phyloP scores from a whole-genome alignment of 176 grass and related monocot genomes.

The Triticum monococcum region DNA sequence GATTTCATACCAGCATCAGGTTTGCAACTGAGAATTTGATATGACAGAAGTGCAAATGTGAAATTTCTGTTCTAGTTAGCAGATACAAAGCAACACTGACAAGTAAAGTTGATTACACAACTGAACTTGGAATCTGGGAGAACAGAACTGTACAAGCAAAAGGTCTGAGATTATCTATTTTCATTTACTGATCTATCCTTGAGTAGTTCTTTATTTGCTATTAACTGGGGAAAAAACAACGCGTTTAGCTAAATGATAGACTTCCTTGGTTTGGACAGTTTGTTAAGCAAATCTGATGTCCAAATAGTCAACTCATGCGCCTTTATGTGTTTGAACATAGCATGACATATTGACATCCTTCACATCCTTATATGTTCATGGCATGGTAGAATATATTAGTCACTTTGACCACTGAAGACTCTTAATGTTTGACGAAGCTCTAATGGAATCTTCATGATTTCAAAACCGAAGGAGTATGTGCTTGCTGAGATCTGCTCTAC shows the following conservation, averaged over 20 bases:
- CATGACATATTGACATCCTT: background rate
- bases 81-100: too few species aligned
- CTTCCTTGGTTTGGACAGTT: background rate
- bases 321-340: background rate
- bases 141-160: background rate
- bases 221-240: background rate
- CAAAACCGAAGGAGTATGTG: background rate
- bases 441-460: background rate
- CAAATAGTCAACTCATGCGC: background rate
- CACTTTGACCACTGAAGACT: background rate
- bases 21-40: background rate
- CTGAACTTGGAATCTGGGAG: background rate
- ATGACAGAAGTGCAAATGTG: background rate
- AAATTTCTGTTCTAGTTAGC: background rate
- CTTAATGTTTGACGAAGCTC: background rate
- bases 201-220: background rate
- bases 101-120: background rate
- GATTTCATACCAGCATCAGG: background rate
- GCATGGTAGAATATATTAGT: background rate
- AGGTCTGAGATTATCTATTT: background rate
- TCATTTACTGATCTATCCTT: constrained; percentile 8
- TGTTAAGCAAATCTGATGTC: constrained; percentile 7
- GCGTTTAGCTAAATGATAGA: background rate
- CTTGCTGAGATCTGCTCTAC: background rate
- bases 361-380: background rate